Evolutionary conservation across 148 eudicot species (phyloP).

Genomic region (Chenopodium berlandieri): DNA sequence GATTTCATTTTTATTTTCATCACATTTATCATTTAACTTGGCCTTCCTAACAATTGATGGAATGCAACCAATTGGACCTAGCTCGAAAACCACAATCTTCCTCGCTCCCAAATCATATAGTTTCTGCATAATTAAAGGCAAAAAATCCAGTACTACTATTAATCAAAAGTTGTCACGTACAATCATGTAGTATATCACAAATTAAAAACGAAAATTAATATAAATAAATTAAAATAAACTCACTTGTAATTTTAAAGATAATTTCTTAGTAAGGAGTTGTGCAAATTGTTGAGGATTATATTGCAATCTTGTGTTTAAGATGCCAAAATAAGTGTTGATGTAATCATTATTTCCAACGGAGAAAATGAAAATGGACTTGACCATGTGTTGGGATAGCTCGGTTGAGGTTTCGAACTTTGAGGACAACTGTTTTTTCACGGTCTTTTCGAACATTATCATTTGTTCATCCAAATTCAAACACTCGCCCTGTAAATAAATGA

Average conservation of each 20-base stretch:
- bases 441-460: constrained; percentile 35
- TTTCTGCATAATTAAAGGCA: constrained; percentile 18
- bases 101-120: constrained; percentile 51
- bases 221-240: not conserved
- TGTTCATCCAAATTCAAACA: constrained; percentile 62
- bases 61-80: constrained; percentile 69
- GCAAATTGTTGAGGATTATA: constrained; percentile 43
- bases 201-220: not conserved
- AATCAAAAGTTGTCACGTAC: not conserved
- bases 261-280: constrained; percentile 31
- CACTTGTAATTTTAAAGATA: constrained; percentile 44
- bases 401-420: not conserved
- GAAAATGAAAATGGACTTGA: constrained; percentile 43
- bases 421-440: constrained; percentile 34
- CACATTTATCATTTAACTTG: constrained; percentile 40
- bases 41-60: constrained; percentile 35
- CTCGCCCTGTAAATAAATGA: constrained; percentile 39
- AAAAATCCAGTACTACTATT: too few species aligned
- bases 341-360: constrained; percentile 61
- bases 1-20: constrained; percentile 40
- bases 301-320: not conserved
- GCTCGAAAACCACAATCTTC: constrained; percentile 51
- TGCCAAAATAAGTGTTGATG: constrained; percentile 40
- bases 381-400: constrained; percentile 32
- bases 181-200: too few species aligned